Evolutionary conservation across 306 rosid genomes (phyloP).

Genomic region (Datisca glomerata): DNA sequence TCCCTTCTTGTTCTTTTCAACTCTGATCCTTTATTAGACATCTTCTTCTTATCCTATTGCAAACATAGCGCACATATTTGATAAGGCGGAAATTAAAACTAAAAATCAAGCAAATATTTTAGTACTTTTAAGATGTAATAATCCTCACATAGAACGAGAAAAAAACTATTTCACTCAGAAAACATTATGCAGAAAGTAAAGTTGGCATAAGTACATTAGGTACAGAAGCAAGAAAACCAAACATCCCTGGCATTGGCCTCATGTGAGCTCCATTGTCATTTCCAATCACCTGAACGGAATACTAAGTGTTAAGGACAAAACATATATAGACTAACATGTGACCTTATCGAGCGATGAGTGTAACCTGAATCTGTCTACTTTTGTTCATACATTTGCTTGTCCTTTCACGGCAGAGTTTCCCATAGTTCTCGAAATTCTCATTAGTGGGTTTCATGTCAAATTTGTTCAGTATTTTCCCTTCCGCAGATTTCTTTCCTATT

Average conservation of each 20-base stretch:
- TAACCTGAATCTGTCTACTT: conserved; percentile 82
- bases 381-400: conserved; percentile 54
- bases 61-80: conserved; percentile 4
- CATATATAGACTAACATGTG: background rate
- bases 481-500: conserved; percentile 59
- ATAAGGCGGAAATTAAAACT: background rate
- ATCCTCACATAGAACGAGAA: too few species aligned
- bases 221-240: conserved; percentile 27
- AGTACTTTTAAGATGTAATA: conserved; percentile 4
- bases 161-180: too few species aligned
- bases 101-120: conserved; percentile 3
- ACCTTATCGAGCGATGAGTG: conserved; percentile 11
- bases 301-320: background rate
- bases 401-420: conserved; percentile 82
- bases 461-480: conserved; percentile 63
- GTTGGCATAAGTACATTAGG: conserved; percentile 37
- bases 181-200: too few species aligned
- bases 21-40: conserved; percentile 37
- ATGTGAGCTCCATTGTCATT: conserved; percentile 54
- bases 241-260: conserved; percentile 78
- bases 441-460: conserved; percentile 78
- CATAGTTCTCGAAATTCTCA: conserved; percentile 64
- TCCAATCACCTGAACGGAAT: conserved; percentile 50
- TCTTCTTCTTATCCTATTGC: conserved; percentile 63
- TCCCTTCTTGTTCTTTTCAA: conserved; percentile 74